Evolutionary conservation across 345 rosid species (phyloP), one percentile per base, ranked within the genome.

Genomic region (Gossypium arboreum): DNA sequence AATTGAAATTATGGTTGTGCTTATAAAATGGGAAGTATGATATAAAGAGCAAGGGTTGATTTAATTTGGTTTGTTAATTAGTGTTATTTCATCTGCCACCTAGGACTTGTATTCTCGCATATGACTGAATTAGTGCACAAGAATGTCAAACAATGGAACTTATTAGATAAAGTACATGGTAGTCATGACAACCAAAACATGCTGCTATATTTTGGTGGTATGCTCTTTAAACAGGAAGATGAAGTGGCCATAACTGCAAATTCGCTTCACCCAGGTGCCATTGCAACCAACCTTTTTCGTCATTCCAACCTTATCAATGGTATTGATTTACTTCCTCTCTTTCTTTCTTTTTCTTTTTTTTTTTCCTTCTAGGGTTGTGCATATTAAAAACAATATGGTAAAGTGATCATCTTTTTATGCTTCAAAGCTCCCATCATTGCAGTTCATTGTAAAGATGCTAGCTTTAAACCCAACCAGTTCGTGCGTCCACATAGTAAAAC

Each of bases 181-280:
- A 24, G n/a, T 48, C 43, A 25, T 29, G 50, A 17, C 47, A 9
- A 34, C 48, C 43, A 10, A 52, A 34, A 29, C 24, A 2, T 71
- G 29, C 16, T 17, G 47, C 27, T 34, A 18, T 29, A 25, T 24
- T 13, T 25, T 50, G 20, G 27, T 24, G 13, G 41, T 69, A n/a
- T 71, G 61, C 12, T 71, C 47, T 71, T 18, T 20, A 45, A 67
- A 59, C 84, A 88, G 97, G 94, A 84, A 59, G 96, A 88, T 44
- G 86, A 81, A 61, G 89, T 47, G 8, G 78, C 86, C 63, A 76
- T 90, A 59, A 88, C 89, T 41, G 87, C 88, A 16, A 92, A 90
- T 45, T 89, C 94, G 27, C 72, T 92, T 82, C 94, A 92, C 82
- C 95, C 92, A 8, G 96, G 97, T 65, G 81, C 74, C 25, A 84